phyloP scores from a whole-genome alignment of 2,329 filamentous ascomycete genomes.

The Alternaria solani region DNA sequence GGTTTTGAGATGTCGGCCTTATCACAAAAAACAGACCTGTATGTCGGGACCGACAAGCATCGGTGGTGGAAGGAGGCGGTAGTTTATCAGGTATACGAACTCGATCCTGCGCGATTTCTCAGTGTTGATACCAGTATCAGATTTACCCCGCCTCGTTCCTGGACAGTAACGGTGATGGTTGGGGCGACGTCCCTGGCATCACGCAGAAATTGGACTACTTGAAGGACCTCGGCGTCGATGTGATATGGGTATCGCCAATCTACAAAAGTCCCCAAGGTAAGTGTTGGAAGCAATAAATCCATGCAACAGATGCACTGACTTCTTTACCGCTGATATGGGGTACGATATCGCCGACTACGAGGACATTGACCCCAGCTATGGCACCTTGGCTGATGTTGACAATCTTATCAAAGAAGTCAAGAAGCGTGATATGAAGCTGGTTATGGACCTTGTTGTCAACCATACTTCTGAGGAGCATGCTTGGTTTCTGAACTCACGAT shows the following conservation, averaged over 20 bases:
- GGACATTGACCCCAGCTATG: slow-evolving; percentile 51
- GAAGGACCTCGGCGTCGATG: slow-evolving; percentile 56
- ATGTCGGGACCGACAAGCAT: slow-evolving; percentile 46
- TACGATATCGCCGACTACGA: slow-evolving; percentile 54
- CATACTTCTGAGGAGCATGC: slow-evolving; percentile 56
- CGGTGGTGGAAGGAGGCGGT: slow-evolving; percentile 69
- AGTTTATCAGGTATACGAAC: slow-evolving; percentile 59
- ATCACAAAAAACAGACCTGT: slow-evolving; percentile 31
- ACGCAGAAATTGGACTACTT: slow-evolving; percentile 65
- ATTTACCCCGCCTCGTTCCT: slow-evolving; percentile 69
- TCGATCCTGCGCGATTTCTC: neutral
- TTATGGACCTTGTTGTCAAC: slow-evolving; percentile 54
- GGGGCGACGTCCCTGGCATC: slow-evolving; percentile 65
- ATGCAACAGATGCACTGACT: neutral
- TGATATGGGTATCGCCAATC: slow-evolving; percentile 53
- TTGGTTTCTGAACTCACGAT: slow-evolving; percentile 66
- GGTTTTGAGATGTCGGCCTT: slow-evolving; percentile 9
- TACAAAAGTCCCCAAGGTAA: slow-evolving; percentile 54
- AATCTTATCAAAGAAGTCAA: slow-evolving; percentile 49
- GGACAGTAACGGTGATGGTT: slow-evolving; percentile 64
- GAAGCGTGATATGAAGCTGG: slow-evolving; percentile 48
- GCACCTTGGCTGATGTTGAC: slow-evolving; percentile 51
- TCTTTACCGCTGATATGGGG: slow-evolving; percentile 48
- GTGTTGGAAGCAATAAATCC: neutral
- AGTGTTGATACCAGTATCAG: slow-evolving; percentile 23